These are phyloP conservation scores for Aspergillus niger DNA, from an alignment of 2,329 filamentous ascomycete species.

Conservation along the genomic window DNA sequence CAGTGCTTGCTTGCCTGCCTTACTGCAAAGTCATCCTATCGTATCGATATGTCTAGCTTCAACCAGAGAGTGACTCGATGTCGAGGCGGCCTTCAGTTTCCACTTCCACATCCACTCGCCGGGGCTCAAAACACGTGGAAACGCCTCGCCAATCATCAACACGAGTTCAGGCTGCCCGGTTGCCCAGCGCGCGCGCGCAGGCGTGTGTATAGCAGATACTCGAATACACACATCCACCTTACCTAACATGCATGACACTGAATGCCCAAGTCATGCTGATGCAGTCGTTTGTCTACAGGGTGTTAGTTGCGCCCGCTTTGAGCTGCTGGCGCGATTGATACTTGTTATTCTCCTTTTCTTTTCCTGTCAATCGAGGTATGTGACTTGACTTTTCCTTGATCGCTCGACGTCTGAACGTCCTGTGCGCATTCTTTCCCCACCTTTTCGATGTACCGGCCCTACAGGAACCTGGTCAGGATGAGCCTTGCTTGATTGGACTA, in stretches of 20 bases:
- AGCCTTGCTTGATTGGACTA: neutral
- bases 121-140: constrained; percentile 5
- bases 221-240: neutral
- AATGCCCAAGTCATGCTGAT: neutral
- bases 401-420: constrained; percentile 1
- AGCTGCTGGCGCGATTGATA: neutral
- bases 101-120: neutral
- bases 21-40: neutral
- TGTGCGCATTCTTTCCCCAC: constrained; percentile 10
- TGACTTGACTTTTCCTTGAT: neutral
- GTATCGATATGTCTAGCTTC: neutral
- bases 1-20: neutral
- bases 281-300: neutral
- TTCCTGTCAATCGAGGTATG: neutral
- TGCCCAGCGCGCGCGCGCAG: constrained; percentile 1
- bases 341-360: no score
- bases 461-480: constrained; percentile 2
- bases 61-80: no score
- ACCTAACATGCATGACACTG: neutral
- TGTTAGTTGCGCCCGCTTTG: neutral
- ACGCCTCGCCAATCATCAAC: constrained; percentile 7
- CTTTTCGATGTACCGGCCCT: constrained; percentile 3
- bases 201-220: neutral
- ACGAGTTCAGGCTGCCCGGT: constrained; percentile 6
- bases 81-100: neutral